Conservation (phyloP, 2,329 filamentous ascomycete species). For the Epicoccum nigrum region DNA sequence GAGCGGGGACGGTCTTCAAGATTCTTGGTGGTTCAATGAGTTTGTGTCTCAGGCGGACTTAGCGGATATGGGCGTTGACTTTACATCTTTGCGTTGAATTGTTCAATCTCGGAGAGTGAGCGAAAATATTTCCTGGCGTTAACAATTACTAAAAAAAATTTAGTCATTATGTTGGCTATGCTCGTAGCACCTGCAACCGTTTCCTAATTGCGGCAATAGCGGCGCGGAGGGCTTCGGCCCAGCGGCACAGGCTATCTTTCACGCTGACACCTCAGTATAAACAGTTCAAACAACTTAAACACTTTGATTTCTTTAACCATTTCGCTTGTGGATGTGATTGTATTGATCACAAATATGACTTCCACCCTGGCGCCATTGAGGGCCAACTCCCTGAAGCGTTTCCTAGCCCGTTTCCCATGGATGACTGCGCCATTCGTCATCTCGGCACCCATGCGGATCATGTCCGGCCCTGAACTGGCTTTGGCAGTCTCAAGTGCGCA, state of each 20-base stretch:
- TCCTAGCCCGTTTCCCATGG: slow-evolving; percentile 54
- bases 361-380: not conserved
- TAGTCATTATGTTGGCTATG: no score
- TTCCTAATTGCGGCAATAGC: no score
- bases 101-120: no score
- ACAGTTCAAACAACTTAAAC: no score
- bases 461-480: slow-evolving; percentile 61
- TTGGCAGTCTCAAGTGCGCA: slow-evolving; percentile 62
- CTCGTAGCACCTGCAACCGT: no score
- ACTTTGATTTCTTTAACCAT: no score
- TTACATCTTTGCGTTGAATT: not conserved
- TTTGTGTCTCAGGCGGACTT: slow-evolving; percentile 3
- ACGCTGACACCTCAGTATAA: no score
- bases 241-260: no score
- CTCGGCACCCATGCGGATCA: slow-evolving; percentile 69
- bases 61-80: not conserved
- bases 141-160: no score
- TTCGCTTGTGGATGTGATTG: no score
- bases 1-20: slow-evolving; percentile 1
- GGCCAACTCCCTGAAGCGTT: not conserved
- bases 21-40: slow-evolving; percentile 11
- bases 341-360: not conserved
- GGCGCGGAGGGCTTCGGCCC: no score
- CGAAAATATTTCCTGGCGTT: no score
- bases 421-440: slow-evolving; percentile 60